These are phyloP conservation scores for Herpetospermum pedunculosum DNA, from an alignment of 306 rosid genomes.

Conservation along the genomic window DNA sequence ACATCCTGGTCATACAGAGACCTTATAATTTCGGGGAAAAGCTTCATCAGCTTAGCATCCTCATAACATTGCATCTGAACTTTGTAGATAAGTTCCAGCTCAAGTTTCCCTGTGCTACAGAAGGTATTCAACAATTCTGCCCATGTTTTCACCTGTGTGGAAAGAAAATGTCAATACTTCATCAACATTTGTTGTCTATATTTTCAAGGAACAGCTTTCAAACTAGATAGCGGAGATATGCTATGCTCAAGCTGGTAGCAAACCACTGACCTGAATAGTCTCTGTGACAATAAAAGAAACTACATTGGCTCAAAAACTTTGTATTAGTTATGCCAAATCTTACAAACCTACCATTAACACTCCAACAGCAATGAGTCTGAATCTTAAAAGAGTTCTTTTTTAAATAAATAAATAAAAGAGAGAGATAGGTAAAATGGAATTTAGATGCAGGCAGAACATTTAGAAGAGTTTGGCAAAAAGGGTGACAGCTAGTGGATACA, in stretches of 20 bases:
- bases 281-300: background rate
- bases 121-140: conserved; percentile 73
- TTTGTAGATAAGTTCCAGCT: conserved; percentile 94
- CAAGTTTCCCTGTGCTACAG: conserved; percentile 92
- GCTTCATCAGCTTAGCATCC: conserved; percentile 99
- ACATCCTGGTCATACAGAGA: conserved; percentile 96
- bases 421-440: too few species aligned
- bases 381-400: background rate
- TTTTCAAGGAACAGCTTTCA: background rate
- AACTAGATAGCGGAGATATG: background rate
- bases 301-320: background rate
- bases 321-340: background rate
- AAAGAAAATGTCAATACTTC: background rate
- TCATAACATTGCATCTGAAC: conserved; percentile 99
- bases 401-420: too few species aligned
- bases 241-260: background rate
- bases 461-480: too few species aligned
- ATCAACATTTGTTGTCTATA: background rate
- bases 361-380: background rate
- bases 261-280: background rate
- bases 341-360: background rate
- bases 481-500: too few species aligned
- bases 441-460: too few species aligned
- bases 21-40: conserved; percentile 76
- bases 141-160: conserved; percentile 80